Conservation (phyloP, 176 grass and related monocot species). For the Oryza glaberrima region DNA sequence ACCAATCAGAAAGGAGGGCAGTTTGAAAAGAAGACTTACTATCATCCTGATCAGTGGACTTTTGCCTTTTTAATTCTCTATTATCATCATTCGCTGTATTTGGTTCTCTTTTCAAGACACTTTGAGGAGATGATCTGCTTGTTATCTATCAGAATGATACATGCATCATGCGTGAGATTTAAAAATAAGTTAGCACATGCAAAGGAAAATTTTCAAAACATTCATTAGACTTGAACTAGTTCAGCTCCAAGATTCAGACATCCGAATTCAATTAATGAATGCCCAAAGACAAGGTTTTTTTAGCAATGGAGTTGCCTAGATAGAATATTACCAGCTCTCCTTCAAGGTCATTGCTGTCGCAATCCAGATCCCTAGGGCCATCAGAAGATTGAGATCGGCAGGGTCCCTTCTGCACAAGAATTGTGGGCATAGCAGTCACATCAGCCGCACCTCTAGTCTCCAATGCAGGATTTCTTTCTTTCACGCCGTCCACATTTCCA, state of each 20-base stretch:
- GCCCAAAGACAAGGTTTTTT: background rate
- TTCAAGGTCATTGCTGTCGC: conserved; percentile 74
- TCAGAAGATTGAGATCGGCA: conserved; percentile 68
- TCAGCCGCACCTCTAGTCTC: conserved; percentile 48
- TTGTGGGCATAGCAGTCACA: conserved; percentile 15
- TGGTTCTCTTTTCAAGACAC: conserved; percentile 41
- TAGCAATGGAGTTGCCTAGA: background rate
- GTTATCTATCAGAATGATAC: conserved; percentile 50
- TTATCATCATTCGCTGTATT: conserved; percentile 37
- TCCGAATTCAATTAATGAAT: background rate
- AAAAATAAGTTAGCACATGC: background rate
- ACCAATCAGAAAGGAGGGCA: conserved; percentile 2
- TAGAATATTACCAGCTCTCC: conserved; percentile 64
- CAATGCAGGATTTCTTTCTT: conserved; percentile 33
- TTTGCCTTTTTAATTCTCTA: conserved; percentile 75
- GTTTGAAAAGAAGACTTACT: conserved; percentile 42
- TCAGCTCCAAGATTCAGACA: background rate
- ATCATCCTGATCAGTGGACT: conserved; percentile 41
- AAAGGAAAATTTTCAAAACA: background rate
- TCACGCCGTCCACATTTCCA: conserved; percentile 23
- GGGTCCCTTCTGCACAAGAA: conserved; percentile 48
- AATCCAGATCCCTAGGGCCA: conserved; percentile 57
- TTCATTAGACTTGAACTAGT: background rate
- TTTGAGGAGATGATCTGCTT: conserved; percentile 49
- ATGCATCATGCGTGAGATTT: background rate